Evolutionary conservation across 306 rosid genomes (phyloP).

Genomic region (Senna siamea): DNA sequence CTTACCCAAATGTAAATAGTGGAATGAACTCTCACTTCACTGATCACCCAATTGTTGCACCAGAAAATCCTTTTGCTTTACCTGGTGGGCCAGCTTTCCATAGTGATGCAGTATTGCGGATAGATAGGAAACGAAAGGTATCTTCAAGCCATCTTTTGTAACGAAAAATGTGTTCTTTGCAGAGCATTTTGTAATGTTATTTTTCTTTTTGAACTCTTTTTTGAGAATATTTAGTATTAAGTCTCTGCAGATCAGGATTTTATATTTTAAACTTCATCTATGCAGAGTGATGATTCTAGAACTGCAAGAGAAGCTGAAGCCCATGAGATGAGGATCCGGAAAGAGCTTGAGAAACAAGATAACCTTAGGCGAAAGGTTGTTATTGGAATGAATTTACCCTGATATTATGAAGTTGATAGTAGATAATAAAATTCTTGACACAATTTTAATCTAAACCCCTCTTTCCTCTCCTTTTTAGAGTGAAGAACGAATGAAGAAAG

Average conservation of each 20-base stretch:
- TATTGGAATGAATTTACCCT: constrained; percentile 25
- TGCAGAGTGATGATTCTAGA: constrained; percentile 80
- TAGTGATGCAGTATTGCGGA: constrained; percentile 55
- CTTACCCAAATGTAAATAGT: constrained; percentile 50
- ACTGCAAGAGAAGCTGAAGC: constrained; percentile 80
- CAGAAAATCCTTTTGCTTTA: constrained; percentile 59
- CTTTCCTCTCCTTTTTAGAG: constrained; percentile 47
- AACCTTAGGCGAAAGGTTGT: constrained; percentile 83
- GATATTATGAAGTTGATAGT: background rate
- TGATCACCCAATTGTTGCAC: constrained; percentile 59
- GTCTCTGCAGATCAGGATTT: constrained; percentile 32
- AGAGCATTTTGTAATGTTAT: constrained; percentile 17
- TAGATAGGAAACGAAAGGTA: constrained; percentile 92
- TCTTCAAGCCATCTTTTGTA: constrained; percentile 31
- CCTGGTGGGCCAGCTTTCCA: constrained; percentile 61
- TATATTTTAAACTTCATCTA: constrained; percentile 24
- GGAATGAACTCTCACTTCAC: constrained; percentile 59
- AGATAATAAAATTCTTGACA: constrained; percentile 3
- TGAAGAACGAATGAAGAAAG: constrained; percentile 88
- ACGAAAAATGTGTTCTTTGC: constrained; percentile 17
- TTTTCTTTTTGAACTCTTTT: constrained; percentile 17
- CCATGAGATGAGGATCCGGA: constrained; percentile 77
- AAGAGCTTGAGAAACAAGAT: constrained; percentile 96
- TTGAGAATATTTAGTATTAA: constrained; percentile 10
- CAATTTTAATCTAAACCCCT: constrained; percentile 27